A percentile compares a stretch with the other conserved stretches of the same genome.
These are phyloP conservation scores for Puccinia horiana DNA, from an alignment of 1,284 basidiomycete genomes.

Conservation along the genomic window DNA sequence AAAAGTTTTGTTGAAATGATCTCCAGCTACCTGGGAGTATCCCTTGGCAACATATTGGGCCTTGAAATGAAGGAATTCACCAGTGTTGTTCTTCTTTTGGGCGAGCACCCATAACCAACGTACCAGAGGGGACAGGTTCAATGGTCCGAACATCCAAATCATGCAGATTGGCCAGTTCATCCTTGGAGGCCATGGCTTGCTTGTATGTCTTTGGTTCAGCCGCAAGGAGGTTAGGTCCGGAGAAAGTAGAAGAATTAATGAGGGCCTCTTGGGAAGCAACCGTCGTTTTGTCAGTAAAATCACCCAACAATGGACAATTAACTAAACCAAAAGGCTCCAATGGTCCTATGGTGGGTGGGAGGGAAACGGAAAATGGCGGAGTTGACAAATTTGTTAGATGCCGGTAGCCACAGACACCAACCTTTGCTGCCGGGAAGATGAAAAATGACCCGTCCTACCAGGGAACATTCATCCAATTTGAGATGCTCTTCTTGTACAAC, in stretches of 20 bases:
- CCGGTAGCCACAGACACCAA: too few relatives aligned
- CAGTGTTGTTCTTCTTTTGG: not conserved
- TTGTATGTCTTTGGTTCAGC: not conserved
- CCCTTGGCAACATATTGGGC: slow-evolving; percentile 9
- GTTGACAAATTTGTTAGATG: too few relatives aligned
- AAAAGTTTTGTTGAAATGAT: not conserved
- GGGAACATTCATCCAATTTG: not conserved
- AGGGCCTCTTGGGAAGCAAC: too few relatives aligned
- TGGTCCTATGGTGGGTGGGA: too few relatives aligned
- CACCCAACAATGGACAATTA: too few relatives aligned
- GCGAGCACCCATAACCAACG: not conserved
- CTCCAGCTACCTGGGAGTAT: not conserved
- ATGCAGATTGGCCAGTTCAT: not conserved
- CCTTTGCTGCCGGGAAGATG: too few relatives aligned
- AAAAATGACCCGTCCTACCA: too few relatives aligned
- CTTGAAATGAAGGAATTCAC: not conserved
- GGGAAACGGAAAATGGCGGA: too few relatives aligned
- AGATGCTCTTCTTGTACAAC: not conserved
- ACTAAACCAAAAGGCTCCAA: too few relatives aligned
- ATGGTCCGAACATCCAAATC: not conserved
- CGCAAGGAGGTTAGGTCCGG: too few relatives aligned
- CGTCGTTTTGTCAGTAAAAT: too few relatives aligned
- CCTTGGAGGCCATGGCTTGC: not conserved
- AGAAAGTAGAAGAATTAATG: too few relatives aligned
- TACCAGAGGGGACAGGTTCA: not conserved